Conservation (phyloP, 805 yeast genomes). For the Cyberlindnera maritima region DNA sequence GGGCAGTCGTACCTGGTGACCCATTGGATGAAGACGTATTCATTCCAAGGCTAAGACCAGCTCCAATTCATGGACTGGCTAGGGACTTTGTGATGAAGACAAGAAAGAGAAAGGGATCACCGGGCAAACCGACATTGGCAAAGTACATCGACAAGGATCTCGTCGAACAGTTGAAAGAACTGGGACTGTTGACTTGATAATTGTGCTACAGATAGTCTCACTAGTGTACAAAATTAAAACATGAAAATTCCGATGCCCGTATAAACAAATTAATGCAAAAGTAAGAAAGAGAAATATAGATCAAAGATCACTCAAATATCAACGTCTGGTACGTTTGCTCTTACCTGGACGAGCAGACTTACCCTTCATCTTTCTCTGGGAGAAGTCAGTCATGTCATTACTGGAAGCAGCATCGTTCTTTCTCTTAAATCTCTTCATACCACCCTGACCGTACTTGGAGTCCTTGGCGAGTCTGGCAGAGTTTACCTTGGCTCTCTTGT, state of each 20-base stretch:
- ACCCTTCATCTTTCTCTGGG: conserved; percentile 50
- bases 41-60: conserved; percentile 74
- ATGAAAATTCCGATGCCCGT: conserved; percentile 6
- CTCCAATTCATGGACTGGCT: conserved; percentile 65
- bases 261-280: neutral
- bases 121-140: conserved; percentile 64
- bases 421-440: conserved; percentile 70
- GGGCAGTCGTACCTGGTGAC: conserved; percentile 88
- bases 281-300: neutral
- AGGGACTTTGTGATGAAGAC: conserved; percentile 90
- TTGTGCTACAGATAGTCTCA: neutral
- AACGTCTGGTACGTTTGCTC: conserved; percentile 43
- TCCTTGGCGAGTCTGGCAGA: conserved; percentile 69
- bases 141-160: conserved; percentile 66
- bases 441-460: conserved; percentile 73
- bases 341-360: conserved; percentile 52
- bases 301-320: too few species aligned
- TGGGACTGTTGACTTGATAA: conserved; percentile 37
- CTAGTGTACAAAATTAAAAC: neutral
- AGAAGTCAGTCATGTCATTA: conserved; percentile 61
- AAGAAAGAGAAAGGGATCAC: conserved; percentile 81
- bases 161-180: conserved; percentile 48
- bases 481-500: conserved; percentile 54
- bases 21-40: conserved; percentile 69
- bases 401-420: conserved; percentile 72